These are phyloP conservation scores for Yamadazyma sp. DNA, from an alignment of 1,139 yeast species.

Conservation along the genomic window DNA sequence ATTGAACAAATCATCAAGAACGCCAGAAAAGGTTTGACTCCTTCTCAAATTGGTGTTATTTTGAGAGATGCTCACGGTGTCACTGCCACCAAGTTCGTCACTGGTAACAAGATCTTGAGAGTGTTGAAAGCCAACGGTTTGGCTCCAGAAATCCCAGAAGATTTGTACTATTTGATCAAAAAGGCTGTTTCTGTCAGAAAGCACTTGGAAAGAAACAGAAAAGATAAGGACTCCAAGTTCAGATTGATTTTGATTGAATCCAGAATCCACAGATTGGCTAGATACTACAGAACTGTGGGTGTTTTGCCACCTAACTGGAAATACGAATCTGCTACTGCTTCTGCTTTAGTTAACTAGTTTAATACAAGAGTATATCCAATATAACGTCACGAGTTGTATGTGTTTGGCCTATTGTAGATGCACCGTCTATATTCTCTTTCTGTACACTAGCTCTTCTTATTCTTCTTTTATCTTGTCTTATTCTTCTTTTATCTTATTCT, in stretches of 20 bases:
- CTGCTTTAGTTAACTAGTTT: slow-evolving; percentile 94
- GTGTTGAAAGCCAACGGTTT: slow-evolving; percentile 98
- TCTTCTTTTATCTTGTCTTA: no score
- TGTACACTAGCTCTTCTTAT: not conserved
- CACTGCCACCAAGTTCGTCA: slow-evolving; percentile 93
- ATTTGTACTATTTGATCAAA: slow-evolving; percentile 97
- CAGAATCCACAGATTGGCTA: slow-evolving; percentile 99
- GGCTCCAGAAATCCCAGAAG: slow-evolving; percentile 99
- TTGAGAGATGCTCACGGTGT: slow-evolving; percentile 99
- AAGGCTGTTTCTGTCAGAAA: slow-evolving; percentile 99
- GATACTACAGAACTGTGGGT: slow-evolving; percentile 99
- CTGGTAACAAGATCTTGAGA: slow-evolving; percentile 99
- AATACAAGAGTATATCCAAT: slow-evolving; percentile 6
- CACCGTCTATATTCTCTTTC: not conserved
- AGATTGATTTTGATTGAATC: slow-evolving; percentile 99
- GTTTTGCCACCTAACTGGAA: slow-evolving; percentile 99
- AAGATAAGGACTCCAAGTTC: slow-evolving; percentile 99
- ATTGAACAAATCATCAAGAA: slow-evolving; percentile 98
- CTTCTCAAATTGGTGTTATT: slow-evolving; percentile 98
- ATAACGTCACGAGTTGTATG: no score
- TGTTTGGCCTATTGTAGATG: no score
- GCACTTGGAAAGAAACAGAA: slow-evolving; percentile 99
- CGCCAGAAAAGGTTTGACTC: slow-evolving; percentile 99
- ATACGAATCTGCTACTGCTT: slow-evolving; percentile 99
- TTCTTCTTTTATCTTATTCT: no score